Evolutionary conservation across 768 basidiomycete species (phyloP).

Genomic region (Hygrophorus pudorinus): DNA sequence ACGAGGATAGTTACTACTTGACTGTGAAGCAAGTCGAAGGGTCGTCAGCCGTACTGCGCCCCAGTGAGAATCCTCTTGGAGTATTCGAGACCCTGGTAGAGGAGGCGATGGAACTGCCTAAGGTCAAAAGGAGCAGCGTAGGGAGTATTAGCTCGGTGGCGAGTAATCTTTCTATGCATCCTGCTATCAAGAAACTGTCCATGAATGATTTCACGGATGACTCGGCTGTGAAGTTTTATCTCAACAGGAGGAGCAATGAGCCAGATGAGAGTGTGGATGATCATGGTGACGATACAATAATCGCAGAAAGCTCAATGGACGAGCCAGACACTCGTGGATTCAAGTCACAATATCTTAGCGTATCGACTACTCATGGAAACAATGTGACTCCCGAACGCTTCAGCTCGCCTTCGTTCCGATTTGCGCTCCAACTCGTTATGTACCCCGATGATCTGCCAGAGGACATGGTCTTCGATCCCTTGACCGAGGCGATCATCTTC

Average conservation of each 20-base stretch:
- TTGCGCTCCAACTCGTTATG: conserved; percentile 80
- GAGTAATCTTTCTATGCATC: conserved; percentile 88
- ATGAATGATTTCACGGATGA: conserved; percentile 99
- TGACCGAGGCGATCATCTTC: conserved; percentile 90
- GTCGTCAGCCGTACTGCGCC: conserved; percentile 61
- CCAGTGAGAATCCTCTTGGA: conserved; percentile 73
- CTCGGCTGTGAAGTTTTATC: conserved; percentile 92
- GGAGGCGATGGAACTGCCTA: conserved; percentile 70
- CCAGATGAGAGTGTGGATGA: conserved; percentile 20
- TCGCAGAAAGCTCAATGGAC: neutral
- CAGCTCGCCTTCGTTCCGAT: conserved; percentile 74
- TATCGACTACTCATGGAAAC: conserved; percentile 24
- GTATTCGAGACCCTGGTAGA: conserved; percentile 84
- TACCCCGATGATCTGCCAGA: conserved; percentile 90
- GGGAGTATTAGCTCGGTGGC: conserved; percentile 91
- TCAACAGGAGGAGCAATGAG: conserved; percentile 49
- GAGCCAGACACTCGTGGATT: conserved; percentile 16
- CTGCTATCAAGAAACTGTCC: conserved; percentile 85
- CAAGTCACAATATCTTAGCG: conserved; percentile 31
- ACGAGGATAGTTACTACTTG: conserved; percentile 68
- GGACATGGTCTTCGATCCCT: conserved; percentile 88
- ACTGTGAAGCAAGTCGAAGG: conserved; percentile 92
- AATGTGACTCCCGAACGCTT: conserved; percentile 63
- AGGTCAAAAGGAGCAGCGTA: conserved; percentile 87
- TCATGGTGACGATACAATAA: conserved; percentile 7